Percentiles rank a stretch among this genome's conserved stretches.
Evolutionary conservation across 176 grass and related monocot genomes (phyloP).

Genomic region (Aechmea fasciata): DNA sequence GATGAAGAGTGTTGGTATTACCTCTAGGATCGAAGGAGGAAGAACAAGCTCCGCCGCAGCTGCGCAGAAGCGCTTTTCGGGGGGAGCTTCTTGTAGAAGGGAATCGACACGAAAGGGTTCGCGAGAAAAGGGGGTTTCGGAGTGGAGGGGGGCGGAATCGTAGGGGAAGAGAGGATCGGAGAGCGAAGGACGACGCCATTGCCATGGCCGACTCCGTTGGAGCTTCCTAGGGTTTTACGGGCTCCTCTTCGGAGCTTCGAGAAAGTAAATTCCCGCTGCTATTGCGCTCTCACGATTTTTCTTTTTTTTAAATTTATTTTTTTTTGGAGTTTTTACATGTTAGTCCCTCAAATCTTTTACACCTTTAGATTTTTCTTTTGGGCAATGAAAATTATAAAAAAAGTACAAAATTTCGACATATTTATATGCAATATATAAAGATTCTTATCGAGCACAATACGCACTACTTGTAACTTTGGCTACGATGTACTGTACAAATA

Average conservation of each 20-base stretch:
- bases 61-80: constrained; percentile 6
- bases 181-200: constrained; percentile 4
- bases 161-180: constrained; percentile 7
- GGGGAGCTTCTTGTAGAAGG: constrained; percentile 1
- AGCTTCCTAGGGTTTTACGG: not conserved
- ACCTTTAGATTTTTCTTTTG: not conserved
- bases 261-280: not conserved
- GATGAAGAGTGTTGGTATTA: not conserved
- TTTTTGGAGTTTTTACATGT: not conserved
- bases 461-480: too few species aligned
- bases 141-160: not conserved
- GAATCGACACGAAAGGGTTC: not conserved
- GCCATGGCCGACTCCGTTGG: constrained; percentile 9
- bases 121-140: not conserved
- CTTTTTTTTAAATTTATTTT: not conserved
- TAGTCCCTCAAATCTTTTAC: not conserved
- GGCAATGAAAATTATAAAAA: not conserved
- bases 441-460: too few species aligned
- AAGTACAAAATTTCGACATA: too few species aligned
- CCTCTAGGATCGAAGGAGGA: not conserved
- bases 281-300: not conserved
- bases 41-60: not conserved
- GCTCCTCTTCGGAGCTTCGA: not conserved
- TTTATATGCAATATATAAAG: too few species aligned
- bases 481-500: too few species aligned